Evolutionary conservation across 1,139 yeast genomes (phyloP), one percentile per base, ranked within the genome.

Genomic region (Blastobotrys malaysiensis): DNA sequence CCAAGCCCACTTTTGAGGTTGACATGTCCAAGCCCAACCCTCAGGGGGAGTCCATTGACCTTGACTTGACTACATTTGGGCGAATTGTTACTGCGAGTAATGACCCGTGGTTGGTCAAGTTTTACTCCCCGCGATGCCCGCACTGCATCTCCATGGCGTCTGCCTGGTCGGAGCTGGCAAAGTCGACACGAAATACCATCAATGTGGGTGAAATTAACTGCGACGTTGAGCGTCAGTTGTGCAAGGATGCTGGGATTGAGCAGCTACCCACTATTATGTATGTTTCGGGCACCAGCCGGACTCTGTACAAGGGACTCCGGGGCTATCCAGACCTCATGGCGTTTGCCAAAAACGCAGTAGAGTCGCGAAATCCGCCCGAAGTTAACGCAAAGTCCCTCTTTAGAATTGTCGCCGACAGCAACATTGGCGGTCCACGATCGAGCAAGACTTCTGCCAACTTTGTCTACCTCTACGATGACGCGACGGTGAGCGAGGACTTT

Each of bases 191-290:
- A 52, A 70, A 71, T 21, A 53, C 56, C 51, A 60, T 74, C 50
- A 72, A 74, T 51, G 65, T 75, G 18, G 78, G 75, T 5, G 74
- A 72, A 36, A 70, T 75, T 47, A 70, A 75, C 61, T 75, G 78
- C 53, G 74, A 72, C 47, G 62, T 56, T 21, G 63, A 71, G 48
- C 51, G 58, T 14, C 57, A 62, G 36, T 58, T 73, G 13, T 75
- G 78, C 60, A 61, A 63, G 13, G 69, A 64, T 9, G 68, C 66
- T 16, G 67, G 66, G 13, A 57, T 65, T 36, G 55, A 57, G 5
- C 54, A 56, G 14, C 65, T 61, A 52, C 78, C 78, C 1, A 60
- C 67, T 6, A 57, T 74, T 14, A 59, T 61, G 55, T 68, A 63
- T 53, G 69, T 69, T 52, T 59, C 64, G 16, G 74, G 73, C 5